Evolutionary conservation across 2,329 filamentous ascomycete genomes (phyloP).

Genomic region (Penicillium sp.): DNA sequence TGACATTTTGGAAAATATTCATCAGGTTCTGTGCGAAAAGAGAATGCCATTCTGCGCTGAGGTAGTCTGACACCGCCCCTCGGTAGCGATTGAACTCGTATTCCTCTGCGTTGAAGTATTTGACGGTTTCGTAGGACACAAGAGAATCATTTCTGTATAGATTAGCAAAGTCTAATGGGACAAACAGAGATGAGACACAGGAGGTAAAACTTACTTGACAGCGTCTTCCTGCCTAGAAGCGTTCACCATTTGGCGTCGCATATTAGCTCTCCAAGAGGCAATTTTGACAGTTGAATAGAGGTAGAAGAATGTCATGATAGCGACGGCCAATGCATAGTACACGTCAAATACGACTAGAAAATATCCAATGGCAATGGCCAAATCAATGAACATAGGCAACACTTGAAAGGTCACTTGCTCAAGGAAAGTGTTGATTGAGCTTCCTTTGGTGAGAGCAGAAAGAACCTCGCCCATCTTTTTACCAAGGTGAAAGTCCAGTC

Average conservation of each 20-base stretch:
- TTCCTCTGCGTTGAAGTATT: conserved; percentile 77
- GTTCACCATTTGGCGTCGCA: conserved; percentile 86
- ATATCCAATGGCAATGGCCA: conserved; percentile 60
- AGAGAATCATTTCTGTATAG: conserved; percentile 75
- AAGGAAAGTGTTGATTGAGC: conserved; percentile 53
- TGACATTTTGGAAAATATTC: conserved; percentile 72
- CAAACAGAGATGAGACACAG: neutral
- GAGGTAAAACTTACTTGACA: conserved; percentile 62
- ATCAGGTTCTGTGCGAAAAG: conserved; percentile 67
- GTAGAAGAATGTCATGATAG: conserved; percentile 54
- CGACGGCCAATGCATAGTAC: conserved; percentile 60
- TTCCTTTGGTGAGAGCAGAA: conserved; percentile 51
- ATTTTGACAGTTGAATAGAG: conserved; percentile 55
- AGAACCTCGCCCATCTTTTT: conserved; percentile 55
- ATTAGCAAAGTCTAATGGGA: neutral
- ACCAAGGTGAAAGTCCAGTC: conserved; percentile 57
- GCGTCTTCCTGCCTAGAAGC: conserved; percentile 89
- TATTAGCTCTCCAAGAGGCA: conserved; percentile 80
- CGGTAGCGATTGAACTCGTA: conserved; percentile 72
- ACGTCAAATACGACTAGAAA: conserved; percentile 62
- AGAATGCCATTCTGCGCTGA: conserved; percentile 71
- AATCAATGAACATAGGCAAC: conserved; percentile 61
- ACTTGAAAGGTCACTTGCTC: conserved; percentile 66
- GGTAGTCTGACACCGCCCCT: conserved; percentile 61
- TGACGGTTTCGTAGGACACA: conserved; percentile 88